Conservation (phyloP, 371 early-diverging fungal genomes). For the Lichtheimia corymbifera region DNA sequence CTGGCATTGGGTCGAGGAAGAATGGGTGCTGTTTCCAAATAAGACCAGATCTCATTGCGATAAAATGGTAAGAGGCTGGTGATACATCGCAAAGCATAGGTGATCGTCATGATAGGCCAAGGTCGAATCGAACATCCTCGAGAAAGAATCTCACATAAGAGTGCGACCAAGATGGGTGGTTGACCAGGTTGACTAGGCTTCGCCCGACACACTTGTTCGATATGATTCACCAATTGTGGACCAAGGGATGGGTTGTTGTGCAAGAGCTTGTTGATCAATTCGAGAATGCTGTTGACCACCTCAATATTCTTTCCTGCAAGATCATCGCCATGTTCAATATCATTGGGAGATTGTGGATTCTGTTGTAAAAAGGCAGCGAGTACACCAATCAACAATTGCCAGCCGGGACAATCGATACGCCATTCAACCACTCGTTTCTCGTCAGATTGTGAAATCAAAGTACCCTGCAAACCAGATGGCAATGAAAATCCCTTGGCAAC, state of each 20-base stretch:
- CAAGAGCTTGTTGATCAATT: constrained; percentile 28
- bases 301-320: constrained; percentile 23
- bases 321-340: constrained; percentile 24
- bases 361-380: constrained; percentile 24
- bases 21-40: constrained; percentile 30
- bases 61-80: constrained; percentile 34
- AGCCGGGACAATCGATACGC: constrained; percentile 27
- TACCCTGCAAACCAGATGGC: constrained; percentile 22
- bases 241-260: constrained; percentile 21
- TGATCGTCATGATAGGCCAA: constrained; percentile 25
- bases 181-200: neutral
- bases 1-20: constrained; percentile 33
- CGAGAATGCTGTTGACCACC: constrained; percentile 26
- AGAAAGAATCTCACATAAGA: constrained; percentile 27
- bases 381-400: constrained; percentile 32
- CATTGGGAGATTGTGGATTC: neutral
- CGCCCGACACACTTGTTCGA: constrained; percentile 17
- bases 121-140: constrained; percentile 13
- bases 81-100: constrained; percentile 31
- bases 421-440: constrained; percentile 28
- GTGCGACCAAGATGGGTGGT: constrained; percentile 26
- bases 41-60: constrained; percentile 32
- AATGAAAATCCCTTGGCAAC: constrained; percentile 16
- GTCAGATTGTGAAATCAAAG: constrained; percentile 16
- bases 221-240: constrained; percentile 25